Base-by-base conservation (phyloP, 2,329 filamentous ascomycete species). In the Phaeophleospora eucalypticola region DNA sequence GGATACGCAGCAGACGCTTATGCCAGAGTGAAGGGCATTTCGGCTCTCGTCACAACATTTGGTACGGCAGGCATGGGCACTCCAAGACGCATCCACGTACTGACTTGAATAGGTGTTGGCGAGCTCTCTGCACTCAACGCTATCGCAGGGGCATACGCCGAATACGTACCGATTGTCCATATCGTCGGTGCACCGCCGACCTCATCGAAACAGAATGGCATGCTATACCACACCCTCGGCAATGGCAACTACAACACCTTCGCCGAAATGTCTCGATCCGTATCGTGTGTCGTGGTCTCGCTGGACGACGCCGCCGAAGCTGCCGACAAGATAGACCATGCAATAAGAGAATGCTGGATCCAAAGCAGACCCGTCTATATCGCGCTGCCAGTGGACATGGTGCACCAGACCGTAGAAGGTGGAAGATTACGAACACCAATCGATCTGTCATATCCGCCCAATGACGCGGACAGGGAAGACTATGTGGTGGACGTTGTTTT, bases 91-190 rank as follows among this genome's bases (percentile, higher is more conserved):
- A 15, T 17, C 6, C 7, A 8, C 17, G 14, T n/a, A 32, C 27
- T 42, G 16, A 42, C n/a, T 19, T n/a, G 10, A 3, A 2, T 18
- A 42, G 40, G 45, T 16, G 71, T 74, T 3, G 72, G 72, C 14
- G 72, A 75, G 58, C 69, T 75, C 8, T 72, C 69, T 12, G 69
- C 71, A 27, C 62, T 73, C 53, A 74, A 74, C 51, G 72, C 70
- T 14, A 64, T 74, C 43, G 72, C 72, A n/a, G 71, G 72, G 18
- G 65, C 70, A 6, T 74, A 70, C 57, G 68, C 70, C 2, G 72
- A 75, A 62, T 71, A 65, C 39, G 71, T 72, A 4, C 71, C 71
- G 12, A 64, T 75, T 29, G 66, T 74, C 3, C 72, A 74, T 58
- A 73, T 74, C 24, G 71, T 74, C 19, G 72, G 72, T 35, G 69